Base-by-base conservation (phyloP, 2,329 filamentous ascomycete genomes). In the Fusarium aywerte region DNA sequence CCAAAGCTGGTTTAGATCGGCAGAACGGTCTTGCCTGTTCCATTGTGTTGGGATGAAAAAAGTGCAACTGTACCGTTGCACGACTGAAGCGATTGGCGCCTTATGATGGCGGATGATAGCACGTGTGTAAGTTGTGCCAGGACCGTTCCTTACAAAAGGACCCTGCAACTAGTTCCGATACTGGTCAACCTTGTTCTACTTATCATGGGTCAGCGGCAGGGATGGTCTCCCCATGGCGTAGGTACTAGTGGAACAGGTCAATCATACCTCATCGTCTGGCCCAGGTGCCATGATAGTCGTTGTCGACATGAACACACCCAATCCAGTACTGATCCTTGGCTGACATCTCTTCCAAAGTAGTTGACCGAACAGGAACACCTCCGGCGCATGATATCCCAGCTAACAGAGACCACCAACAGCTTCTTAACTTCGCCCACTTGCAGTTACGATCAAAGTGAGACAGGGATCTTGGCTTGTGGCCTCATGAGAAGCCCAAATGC, bases 91-190 rank as follows among this genome's bases (percentile, higher is more conserved):
- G 23, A 64, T 45, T 64, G 59, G 67, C 71, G 68, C 69, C 50
- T 73, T 59, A 70, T 62, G 59, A 61, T 50, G 47, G 60, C 52
- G 52, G 51, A 71, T 49, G 42, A 51, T 55, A 56, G 63, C 71
- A 73, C 71, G 71, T 73, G 71, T 62, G 52, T 52, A 49, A 35
- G 47, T 31, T 60, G 42, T 69, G 25, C 57, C 49, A 53, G 61
- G 42, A 23, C 57, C 60, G 38, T 51, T 53, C 56, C 61, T 49
- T 47, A 35, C 60, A 61, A 62, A 58, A 47, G 45, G 66, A 48
- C 53, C 56, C 54, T 58, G 57, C 40, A 52, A 64, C 42, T 33
- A 51, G 44, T 35, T 45, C 31, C 15, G 35, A 61, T 69, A 56
- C 57, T 67, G 54, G 68, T 47, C 47, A 51, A 32, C n/a, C 56